phyloP scores from a whole-genome alignment of 2,329 filamentous ascomycete genomes.

The Pseudogymnoascus sp. region DNA sequence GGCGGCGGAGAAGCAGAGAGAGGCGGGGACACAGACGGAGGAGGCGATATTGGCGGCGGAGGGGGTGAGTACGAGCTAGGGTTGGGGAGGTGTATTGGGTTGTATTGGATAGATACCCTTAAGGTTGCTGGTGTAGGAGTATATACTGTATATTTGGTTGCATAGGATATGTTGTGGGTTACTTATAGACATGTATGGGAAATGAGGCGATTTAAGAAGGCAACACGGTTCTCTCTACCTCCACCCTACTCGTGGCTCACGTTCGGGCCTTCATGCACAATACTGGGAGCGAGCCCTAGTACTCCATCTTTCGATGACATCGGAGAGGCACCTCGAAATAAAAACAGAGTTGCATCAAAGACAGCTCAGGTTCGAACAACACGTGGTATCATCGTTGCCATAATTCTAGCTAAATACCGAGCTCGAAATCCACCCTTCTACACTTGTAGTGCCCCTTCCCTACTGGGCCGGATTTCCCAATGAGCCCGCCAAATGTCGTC shows the following conservation, averaged over 20 bases:
- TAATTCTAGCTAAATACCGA: conserved; percentile 1
- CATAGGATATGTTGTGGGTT: not conserved
- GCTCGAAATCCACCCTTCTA: not conserved
- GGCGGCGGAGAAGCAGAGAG: conserved; percentile 31
- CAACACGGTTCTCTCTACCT: not conserved
- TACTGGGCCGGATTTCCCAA: not conserved
- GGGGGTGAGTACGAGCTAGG: conserved; percentile 2
- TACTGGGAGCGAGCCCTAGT: not conserved
- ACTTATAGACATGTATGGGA: not conserved
- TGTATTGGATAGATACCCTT: conserved; percentile 5
- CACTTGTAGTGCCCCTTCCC: not conserved
- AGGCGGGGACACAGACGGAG: conserved; percentile 6
- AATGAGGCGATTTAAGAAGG: not conserved
- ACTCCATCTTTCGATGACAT: not conserved
- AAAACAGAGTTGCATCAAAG: not conserved
- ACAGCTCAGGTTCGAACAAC: not conserved
- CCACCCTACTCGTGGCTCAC: not conserved
- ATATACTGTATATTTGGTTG: not conserved
- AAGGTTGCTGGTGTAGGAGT: not conserved
- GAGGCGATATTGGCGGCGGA: not conserved
- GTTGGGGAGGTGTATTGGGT: not conserved
- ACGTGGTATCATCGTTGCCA: conserved; percentile 4
- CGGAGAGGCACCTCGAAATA: not conserved
- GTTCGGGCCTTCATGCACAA: not conserved
- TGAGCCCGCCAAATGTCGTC: not conserved